Percentiles rank a stretch among this genome's conserved stretches.
phyloP scores from a whole-genome alignment of 1,139 yeast species.

The Zhuliangozyma blackwelliae region DNA sequence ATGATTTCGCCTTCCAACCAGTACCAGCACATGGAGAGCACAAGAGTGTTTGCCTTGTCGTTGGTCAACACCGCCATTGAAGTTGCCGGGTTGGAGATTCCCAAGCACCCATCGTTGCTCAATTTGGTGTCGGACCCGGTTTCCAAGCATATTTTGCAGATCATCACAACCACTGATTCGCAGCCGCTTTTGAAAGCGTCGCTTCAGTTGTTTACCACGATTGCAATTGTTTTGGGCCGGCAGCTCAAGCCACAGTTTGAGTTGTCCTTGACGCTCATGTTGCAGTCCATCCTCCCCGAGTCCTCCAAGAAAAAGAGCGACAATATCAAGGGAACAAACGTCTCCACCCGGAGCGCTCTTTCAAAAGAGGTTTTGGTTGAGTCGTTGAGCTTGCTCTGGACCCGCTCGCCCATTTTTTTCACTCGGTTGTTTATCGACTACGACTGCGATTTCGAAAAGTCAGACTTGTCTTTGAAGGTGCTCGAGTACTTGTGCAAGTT shows the following conservation, averaged over 20 bases:
- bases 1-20: slow-evolving; percentile 81
- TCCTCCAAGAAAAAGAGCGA: slow-evolving; percentile 17
- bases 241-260: slow-evolving; percentile 65
- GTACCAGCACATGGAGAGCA: slow-evolving; percentile 80
- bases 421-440: slow-evolving; percentile 73
- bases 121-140: slow-evolving; percentile 71
- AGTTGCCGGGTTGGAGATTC: slow-evolving; percentile 67
- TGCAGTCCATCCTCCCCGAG: slow-evolving; percentile 49
- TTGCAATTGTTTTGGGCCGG: slow-evolving; percentile 55
- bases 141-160: slow-evolving; percentile 76
- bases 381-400: slow-evolving; percentile 78
- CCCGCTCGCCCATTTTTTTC: slow-evolving; percentile 76
- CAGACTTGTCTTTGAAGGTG: slow-evolving; percentile 70
- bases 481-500: slow-evolving; percentile 70
- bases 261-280: slow-evolving; percentile 55
- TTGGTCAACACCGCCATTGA: slow-evolving; percentile 78
- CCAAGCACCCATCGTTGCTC: slow-evolving; percentile 63
- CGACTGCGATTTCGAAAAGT: slow-evolving; percentile 88
- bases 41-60: slow-evolving; percentile 77
- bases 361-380: slow-evolving; percentile 80
- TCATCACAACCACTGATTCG: slow-evolving; percentile 67
- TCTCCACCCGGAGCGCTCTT: slow-evolving; percentile 26
- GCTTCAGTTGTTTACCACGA: slow-evolving; percentile 68
- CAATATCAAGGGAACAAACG: slow-evolving; percentile 23
- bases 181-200: slow-evolving; percentile 71